Base-by-base conservation (phyloP, 2,329 filamentous ascomycete species). In the Lachnellula cervina region DNA sequence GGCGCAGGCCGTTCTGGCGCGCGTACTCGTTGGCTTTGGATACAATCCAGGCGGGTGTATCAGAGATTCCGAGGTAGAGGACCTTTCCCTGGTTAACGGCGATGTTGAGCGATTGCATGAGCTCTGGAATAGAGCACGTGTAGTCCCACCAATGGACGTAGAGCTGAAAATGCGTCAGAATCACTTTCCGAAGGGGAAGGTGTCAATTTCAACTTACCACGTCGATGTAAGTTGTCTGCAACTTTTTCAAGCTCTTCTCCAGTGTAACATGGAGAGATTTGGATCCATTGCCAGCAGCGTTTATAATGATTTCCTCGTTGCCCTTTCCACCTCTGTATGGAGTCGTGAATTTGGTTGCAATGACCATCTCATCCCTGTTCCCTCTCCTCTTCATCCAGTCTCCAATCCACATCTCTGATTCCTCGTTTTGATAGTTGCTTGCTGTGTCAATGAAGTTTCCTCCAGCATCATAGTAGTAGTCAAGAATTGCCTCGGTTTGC, bases 371-470 rank as follows among this genome's bases (percentile, higher is more conserved):
- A 62, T 88, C 85, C 23, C 87, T 79, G 57, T 81, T 81, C n/a
- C 78, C 76, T 9, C 83, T 79, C 58, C 78, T 77, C 63, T 77
- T 75, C 82, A 88, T 86, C 85, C 86, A 90, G 62, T 87, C 83
- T 37, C 87, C 87, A 55, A 90, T 74, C 81, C 85, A 86, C 51
- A 65, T 70, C 70, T 89, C 86, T 0, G 80, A 83, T 63, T 85
- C 70, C 51, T 80, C 81, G 56, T 77, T 62, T 62, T 84, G 85
- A 71, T 89, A 89, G 69, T 84, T 85, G 72, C 83, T 87, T 56
- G 84, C 58, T 16, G 82, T 87, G 68, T 88, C 85, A 66, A 88
- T 84, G 68, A 88, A 86, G 71, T 88, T 88, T 14, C 85, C 84
- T 4, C 84, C 84, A 0, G 76, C 72, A 16, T 74, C 73, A 51